A percentile compares a stretch with the other conserved stretches of the same genome.
phyloP scores from a whole-genome alignment of 2,329 filamentous ascomycete species.

The Penicillium palitans region DNA sequence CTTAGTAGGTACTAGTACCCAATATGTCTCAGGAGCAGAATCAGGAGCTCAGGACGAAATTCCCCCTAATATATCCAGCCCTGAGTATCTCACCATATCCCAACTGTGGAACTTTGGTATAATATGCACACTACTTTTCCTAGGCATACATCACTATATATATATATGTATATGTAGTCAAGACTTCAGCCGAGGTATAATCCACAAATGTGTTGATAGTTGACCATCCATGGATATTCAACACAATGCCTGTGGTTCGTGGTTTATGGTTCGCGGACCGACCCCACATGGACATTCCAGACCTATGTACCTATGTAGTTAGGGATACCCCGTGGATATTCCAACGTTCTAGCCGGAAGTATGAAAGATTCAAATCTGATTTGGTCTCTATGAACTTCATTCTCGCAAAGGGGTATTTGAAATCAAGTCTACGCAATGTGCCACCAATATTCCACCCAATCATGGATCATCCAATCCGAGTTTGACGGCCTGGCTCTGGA shows the following conservation, averaged over 20 bases:
- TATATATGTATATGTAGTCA: too few relatives aligned
- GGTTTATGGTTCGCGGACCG: neutral
- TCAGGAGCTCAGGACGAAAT: neutral
- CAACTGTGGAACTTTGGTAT: neutral
- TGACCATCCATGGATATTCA: neutral
- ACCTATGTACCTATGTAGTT: too few relatives aligned
- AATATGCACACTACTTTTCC: neutral
- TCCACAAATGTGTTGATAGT: neutral
- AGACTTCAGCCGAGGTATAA: neutral
- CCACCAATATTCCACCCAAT: neutral
- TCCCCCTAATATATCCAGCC: neutral
- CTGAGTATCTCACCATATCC: neutral
- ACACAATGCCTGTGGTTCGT: neutral
- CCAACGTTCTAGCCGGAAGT: too few relatives aligned
- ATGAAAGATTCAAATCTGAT: too few relatives aligned
- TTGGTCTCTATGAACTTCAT: neutral
- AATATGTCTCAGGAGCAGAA: neutral
- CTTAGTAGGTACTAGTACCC: neutral
- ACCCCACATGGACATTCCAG: neutral
- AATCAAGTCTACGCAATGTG: neutral
- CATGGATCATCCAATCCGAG: neutral
- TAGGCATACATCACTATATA: too few relatives aligned
- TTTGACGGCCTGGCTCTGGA: neutral
- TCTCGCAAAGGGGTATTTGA: neutral
- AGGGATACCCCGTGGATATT: too few relatives aligned